phyloP scores from a whole-genome alignment of 2,329 filamentous ascomycete genomes.

The Trichoderma brevicompactum region DNA sequence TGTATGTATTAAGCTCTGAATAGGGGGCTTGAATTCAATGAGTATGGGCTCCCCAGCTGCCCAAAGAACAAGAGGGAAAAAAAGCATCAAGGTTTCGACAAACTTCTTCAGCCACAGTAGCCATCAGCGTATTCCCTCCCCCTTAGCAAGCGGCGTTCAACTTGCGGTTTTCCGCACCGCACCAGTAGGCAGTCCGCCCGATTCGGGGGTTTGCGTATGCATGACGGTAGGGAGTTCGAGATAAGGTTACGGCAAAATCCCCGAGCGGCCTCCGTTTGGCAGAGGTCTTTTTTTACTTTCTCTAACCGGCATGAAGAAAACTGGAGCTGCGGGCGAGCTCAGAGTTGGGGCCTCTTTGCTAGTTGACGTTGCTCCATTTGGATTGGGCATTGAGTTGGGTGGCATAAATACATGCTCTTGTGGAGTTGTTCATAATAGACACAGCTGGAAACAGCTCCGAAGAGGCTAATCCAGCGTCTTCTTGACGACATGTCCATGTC shows the following conservation, averaged over 20 bases:
- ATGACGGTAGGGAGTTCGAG: constrained; percentile 4
- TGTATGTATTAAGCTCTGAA: not conserved
- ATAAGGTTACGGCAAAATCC: not conserved
- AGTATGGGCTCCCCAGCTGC: too few relatives aligned
- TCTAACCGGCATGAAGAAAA: not conserved
- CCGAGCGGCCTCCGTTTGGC: not conserved
- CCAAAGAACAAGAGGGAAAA: not conserved
- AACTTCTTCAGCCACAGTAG: not conserved
- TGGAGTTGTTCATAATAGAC: not conserved
- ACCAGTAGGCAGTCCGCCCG: too few relatives aligned
- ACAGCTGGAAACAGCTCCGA: not conserved
- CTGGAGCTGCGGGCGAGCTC: not conserved
- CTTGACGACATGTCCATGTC: not conserved
- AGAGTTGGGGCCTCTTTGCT: not conserved
- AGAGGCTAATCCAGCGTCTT: not conserved
- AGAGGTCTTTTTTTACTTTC: not conserved
- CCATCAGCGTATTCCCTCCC: not conserved
- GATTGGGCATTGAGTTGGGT: not conserved
- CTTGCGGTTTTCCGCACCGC: too few relatives aligned
- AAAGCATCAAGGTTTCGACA: not conserved
- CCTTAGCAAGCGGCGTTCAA: too few relatives aligned
- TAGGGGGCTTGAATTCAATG: too few relatives aligned
- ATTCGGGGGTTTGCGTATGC: not conserved
- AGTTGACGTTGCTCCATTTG: not conserved
- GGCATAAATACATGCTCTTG: not conserved